Conservation (phyloP, 2,329 filamentous ascomycete species). For the Akanthomyces dipterigenus region DNA sequence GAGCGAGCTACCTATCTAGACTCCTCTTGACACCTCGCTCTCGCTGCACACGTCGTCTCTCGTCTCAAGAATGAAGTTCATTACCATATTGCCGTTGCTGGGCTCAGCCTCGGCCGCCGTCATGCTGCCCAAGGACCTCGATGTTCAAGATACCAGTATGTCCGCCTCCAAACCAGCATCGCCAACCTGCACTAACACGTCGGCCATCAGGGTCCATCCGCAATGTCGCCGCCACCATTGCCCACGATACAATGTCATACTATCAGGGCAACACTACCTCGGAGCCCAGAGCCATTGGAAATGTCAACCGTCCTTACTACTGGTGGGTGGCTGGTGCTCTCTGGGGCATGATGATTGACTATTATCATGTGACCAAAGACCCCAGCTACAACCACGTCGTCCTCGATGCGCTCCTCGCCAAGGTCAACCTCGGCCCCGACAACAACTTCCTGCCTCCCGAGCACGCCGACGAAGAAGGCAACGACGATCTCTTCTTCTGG, state of each 20-base stretch:
- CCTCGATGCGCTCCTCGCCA: slow-evolving; percentile 51
- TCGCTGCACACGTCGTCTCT: not conserved
- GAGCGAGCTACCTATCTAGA: not conserved
- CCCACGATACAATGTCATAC: slow-evolving; percentile 54
- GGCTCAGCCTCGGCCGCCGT: slow-evolving; percentile 19
- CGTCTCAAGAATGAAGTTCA: slow-evolving; percentile 19
- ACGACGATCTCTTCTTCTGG: slow-evolving; percentile 66
- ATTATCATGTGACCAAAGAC: slow-evolving; percentile 61
- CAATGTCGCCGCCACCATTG: slow-evolving; percentile 53
- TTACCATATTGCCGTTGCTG: not conserved
- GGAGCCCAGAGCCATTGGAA: slow-evolving; percentile 42
- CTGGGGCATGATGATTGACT: slow-evolving; percentile 63
- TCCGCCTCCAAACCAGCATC: not conserved
- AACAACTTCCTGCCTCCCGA: slow-evolving; percentile 53
- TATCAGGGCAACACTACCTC: slow-evolving; percentile 51
- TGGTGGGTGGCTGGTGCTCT: slow-evolving; percentile 62
- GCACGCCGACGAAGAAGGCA: slow-evolving; percentile 54
- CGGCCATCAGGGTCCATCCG: slow-evolving; percentile 49
- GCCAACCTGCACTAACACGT: slow-evolving; percentile 13
- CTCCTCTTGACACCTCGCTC: not conserved
- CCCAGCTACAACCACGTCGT: slow-evolving; percentile 53
- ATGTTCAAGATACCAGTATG: slow-evolving; percentile 31
- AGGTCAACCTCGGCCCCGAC: slow-evolving; percentile 46
- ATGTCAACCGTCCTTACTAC: slow-evolving; percentile 61
- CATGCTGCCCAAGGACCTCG: slow-evolving; percentile 31